Evolutionary conservation across 73 alveolate genomes (phyloP).

Genomic region (Paramecium octaurelia): DNA sequence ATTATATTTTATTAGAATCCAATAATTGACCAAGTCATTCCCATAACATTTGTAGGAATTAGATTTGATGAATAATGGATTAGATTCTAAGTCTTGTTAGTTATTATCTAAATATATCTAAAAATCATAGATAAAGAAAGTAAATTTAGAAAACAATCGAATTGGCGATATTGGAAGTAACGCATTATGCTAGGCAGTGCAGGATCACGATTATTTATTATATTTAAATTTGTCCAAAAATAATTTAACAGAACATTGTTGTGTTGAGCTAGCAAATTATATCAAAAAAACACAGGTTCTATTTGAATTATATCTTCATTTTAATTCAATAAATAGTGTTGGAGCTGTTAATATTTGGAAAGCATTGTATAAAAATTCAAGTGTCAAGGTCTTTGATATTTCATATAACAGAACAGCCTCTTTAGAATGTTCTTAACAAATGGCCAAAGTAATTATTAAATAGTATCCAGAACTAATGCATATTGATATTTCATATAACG

Average conservation of each 20-base stretch:
- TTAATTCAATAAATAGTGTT: background rate
- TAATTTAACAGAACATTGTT: conserved; percentile 30
- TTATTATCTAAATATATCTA: conserved; percentile 11
- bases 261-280: background rate
- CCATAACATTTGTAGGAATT: conserved; percentile 27
- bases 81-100: background rate
- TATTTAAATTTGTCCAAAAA: conserved; percentile 14
- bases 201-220: conserved; percentile 11
- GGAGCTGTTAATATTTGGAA: conserved; percentile 42
- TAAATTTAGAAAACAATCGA: conserved; percentile 27
- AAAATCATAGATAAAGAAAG: background rate
- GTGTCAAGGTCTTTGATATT: conserved; percentile 43
- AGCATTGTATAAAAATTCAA: conserved; percentile 20
- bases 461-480: conserved; percentile 54
- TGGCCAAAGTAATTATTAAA: conserved; percentile 42
- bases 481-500: conserved; percentile 57
- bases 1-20: background rate
- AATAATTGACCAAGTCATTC: background rate
- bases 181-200: background rate
- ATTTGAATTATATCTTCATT: conserved; percentile 40
- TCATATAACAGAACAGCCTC: conserved; percentile 57
- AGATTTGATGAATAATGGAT: background rate
- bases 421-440: conserved; percentile 15
- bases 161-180: conserved; percentile 38
- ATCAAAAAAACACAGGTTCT: background rate